These are phyloP conservation scores for Collybiopsis confluens DNA, from an alignment of 768 basidiomycete genomes.

Conservation along the genomic window DNA sequence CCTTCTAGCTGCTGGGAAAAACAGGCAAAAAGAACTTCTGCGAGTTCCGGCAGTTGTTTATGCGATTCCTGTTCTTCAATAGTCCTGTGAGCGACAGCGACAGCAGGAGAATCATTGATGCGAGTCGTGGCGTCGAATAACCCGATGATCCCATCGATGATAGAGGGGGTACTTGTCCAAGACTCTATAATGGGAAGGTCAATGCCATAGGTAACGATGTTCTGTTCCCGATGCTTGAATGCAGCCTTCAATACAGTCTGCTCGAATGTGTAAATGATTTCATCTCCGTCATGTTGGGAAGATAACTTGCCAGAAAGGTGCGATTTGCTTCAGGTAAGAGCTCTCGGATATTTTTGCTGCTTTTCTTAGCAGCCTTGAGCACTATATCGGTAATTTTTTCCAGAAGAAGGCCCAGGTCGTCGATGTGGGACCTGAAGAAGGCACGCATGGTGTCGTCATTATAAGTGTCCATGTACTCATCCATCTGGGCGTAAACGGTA, in stretches of 20 bases:
- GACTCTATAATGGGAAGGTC: constrained; percentile 64
- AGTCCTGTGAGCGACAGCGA: too few relatives aligned
- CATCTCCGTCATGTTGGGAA: too few relatives aligned
- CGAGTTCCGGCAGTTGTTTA: constrained; percentile 62
- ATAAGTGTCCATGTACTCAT: constrained; percentile 44
- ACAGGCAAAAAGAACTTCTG: constrained; percentile 57
- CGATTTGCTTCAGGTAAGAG: constrained; percentile 65
- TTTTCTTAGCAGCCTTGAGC: constrained; percentile 36
- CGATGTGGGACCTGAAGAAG: constrained; percentile 74
- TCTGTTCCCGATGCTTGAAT: constrained; percentile 69
- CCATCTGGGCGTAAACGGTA: constrained; percentile 67
- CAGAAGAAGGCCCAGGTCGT: constrained; percentile 64
- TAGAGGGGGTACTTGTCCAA: constrained; percentile 73
- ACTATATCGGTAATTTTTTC: constrained; percentile 54
- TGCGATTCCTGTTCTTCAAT: constrained; percentile 33
- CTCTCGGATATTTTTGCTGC: constrained; percentile 37
- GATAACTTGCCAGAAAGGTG: constrained; percentile 56
- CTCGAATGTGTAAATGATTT: not conserved
- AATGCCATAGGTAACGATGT: constrained; percentile 74
- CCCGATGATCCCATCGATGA: constrained; percentile 65
- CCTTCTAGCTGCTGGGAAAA: constrained; percentile 67
- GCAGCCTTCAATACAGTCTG: constrained; percentile 75
- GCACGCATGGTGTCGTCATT: constrained; percentile 77
- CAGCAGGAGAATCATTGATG: constrained; percentile 35
- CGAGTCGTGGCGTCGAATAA: constrained; percentile 68